phyloP scores from a whole-genome alignment of 257 asterid species.

The Solanum paucissectum region DNA sequence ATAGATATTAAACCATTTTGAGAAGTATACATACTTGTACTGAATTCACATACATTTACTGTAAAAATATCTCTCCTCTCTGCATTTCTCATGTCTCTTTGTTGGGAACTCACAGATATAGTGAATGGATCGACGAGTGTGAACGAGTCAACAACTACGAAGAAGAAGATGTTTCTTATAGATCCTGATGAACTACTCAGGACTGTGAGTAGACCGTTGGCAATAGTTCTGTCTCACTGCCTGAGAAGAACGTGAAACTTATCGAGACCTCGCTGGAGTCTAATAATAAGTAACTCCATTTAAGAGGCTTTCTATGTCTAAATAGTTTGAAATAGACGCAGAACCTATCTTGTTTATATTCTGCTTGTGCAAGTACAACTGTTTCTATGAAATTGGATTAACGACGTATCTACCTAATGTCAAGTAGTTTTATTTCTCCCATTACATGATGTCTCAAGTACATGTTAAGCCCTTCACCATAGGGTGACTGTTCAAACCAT shows the following conservation, averaged over 20 bases:
- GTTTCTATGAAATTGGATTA: background rate
- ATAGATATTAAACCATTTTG: background rate
- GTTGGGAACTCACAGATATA: constrained; percentile 31
- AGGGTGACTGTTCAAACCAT: background rate
- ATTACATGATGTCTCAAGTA: background rate
- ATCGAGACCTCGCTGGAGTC: background rate
- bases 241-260: background rate
- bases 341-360: background rate
- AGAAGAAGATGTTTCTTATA: constrained; percentile 42
- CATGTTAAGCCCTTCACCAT: background rate
- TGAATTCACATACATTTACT: background rate
- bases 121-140: constrained; percentile 98
- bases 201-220: background rate
- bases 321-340: background rate
- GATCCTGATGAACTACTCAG: background rate
- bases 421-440: background rate
- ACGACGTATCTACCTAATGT: background rate
- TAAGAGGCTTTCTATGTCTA: background rate
- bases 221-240: background rate
- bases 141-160: constrained; percentile 67
- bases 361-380: background rate
- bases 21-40: background rate
- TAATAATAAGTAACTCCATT: background rate
- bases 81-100: background rate
- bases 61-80: background rate